These are phyloP conservation scores for Phytophthora cryptogea DNA, from an alignment of 352 stramenopile genomes.

Conservation along the genomic window DNA sequence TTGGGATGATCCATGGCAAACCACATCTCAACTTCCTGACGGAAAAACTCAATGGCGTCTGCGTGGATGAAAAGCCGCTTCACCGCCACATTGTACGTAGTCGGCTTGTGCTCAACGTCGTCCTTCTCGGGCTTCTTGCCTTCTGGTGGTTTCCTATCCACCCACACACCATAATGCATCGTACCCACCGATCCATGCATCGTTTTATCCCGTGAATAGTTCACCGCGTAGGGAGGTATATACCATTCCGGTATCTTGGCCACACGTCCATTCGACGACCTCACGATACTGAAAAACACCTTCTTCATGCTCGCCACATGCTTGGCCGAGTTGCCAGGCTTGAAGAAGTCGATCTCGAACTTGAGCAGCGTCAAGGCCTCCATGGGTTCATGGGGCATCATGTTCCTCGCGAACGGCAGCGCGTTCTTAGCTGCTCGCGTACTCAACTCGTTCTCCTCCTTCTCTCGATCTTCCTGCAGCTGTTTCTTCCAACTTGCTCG, in stretches of 20 bases:
- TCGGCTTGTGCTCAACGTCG: not conserved
- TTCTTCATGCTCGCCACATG: constrained; percentile 42
- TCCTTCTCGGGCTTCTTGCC: constrained; percentile 11
- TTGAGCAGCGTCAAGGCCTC: constrained; percentile 42
- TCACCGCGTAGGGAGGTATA: constrained; percentile 27
- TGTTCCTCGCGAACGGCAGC: constrained; percentile 33
- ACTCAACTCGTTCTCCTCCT: constrained; percentile 22
- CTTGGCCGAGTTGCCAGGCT: constrained; percentile 21
- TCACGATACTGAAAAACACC: constrained; percentile 38
- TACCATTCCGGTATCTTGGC: constrained; percentile 39
- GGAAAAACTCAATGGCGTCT: constrained; percentile 30
- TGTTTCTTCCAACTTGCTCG: constrained; percentile 11
- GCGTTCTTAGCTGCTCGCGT: constrained; percentile 27
- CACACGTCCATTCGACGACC: constrained; percentile 36
- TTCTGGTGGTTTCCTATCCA: constrained; percentile 15
- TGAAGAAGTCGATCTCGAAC: constrained; percentile 41
- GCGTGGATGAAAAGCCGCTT: constrained; percentile 25
- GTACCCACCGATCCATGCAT: constrained; percentile 20
- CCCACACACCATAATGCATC: constrained; percentile 18
- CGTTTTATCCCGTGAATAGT: constrained; percentile 12
- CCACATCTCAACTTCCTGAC: constrained; percentile 39
- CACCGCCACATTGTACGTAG: constrained; percentile 9
- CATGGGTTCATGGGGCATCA: constrained; percentile 37
- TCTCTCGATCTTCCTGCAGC: constrained; percentile 8
- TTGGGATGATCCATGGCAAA: constrained; percentile 24